These are phyloP conservation scores for Curvularia verruculosa DNA, from an alignment of 2,329 filamentous ascomycete species.

Conservation along the genomic window DNA sequence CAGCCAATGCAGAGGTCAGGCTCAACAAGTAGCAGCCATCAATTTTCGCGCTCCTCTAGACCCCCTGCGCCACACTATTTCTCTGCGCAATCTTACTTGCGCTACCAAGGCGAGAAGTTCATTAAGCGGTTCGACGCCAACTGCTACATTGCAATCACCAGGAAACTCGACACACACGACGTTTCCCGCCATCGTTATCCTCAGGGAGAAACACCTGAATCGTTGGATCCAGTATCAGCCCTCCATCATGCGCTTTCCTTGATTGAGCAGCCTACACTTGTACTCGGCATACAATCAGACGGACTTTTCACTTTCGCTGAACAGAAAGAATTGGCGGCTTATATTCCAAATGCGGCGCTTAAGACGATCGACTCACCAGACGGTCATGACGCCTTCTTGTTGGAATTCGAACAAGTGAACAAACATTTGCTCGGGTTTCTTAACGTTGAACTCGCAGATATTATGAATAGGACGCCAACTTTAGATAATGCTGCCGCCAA, in stretches of 20 bases:
- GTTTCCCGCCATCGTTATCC: conserved; percentile 75
- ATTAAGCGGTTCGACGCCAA: conserved; percentile 97
- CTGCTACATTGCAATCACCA: conserved; percentile 98
- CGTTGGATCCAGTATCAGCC: conserved; percentile 60
- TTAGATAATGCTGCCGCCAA: conserved; percentile 50
- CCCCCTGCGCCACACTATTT: conserved; percentile 75
- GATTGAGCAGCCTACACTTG: conserved; percentile 87
- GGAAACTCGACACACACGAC: conserved; percentile 97
- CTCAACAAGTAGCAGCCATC: conserved; percentile 16
- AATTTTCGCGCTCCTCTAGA: conserved; percentile 45
- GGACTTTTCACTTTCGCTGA: conserved; percentile 97
- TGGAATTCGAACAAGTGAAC: conserved; percentile 98
- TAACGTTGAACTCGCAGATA: conserved; percentile 80
- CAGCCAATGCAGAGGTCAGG: conserved; percentile 30
- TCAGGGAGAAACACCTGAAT: conserved; percentile 37
- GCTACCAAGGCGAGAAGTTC: conserved; percentile 96
- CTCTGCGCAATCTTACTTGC: conserved; percentile 94
- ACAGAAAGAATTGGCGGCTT: conserved; percentile 86
- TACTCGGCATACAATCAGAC: conserved; percentile 93
- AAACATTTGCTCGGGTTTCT: conserved; percentile 83
- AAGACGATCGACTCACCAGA: conserved; percentile 92
- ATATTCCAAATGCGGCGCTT: conserved; percentile 77
- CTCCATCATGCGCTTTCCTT: conserved; percentile 73
- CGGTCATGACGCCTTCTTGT: conserved; percentile 92
- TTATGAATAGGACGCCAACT: conserved; percentile 68